Conservation (phyloP, 1,284 basidiomycete species). For the Lignosus rhinocerotis region DNA sequence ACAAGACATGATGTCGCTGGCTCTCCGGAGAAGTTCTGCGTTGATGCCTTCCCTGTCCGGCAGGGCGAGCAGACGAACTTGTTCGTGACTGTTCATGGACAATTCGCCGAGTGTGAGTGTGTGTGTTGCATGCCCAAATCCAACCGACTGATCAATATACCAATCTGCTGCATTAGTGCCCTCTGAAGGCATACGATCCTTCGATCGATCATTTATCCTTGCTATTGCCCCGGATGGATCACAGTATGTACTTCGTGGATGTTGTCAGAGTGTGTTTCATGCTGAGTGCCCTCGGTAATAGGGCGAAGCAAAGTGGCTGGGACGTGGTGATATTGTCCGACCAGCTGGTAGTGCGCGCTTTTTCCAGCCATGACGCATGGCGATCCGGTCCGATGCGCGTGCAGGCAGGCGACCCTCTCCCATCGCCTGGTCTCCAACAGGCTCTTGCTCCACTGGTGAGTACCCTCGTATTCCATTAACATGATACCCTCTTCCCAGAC, state of each 20-base stretch:
- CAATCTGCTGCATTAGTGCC: constrained; percentile 23
- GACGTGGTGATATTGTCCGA: constrained; percentile 90
- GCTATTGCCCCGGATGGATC: constrained; percentile 81
- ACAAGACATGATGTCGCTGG: constrained; percentile 81
- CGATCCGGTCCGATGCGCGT: constrained; percentile 68
- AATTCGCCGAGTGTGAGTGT: constrained; percentile 84
- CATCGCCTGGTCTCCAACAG: constrained; percentile 44
- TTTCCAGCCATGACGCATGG: constrained; percentile 84
- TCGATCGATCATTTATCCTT: constrained; percentile 90
- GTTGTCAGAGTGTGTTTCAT: constrained; percentile 8
- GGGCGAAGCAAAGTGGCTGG: constrained; percentile 85
- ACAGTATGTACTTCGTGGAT: constrained; percentile 51
- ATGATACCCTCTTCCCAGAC: constrained; percentile 3
- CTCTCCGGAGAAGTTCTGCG: constrained; percentile 79
- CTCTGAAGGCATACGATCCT: constrained; percentile 76
- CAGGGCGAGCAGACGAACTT: constrained; percentile 64
- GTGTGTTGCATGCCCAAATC: neutral
- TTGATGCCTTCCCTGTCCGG: constrained; percentile 84
- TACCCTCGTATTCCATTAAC: constrained; percentile 24
- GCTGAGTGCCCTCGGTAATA: constrained; percentile 33
- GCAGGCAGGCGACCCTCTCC: constrained; percentile 44
- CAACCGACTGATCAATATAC: constrained; percentile 3
- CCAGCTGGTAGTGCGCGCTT: constrained; percentile 80
- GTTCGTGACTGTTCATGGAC: constrained; percentile 87
- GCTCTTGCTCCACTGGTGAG: constrained; percentile 57